Conservation (phyloP, 306 rosid genomes). For the Acacia melanoxylon region DNA sequence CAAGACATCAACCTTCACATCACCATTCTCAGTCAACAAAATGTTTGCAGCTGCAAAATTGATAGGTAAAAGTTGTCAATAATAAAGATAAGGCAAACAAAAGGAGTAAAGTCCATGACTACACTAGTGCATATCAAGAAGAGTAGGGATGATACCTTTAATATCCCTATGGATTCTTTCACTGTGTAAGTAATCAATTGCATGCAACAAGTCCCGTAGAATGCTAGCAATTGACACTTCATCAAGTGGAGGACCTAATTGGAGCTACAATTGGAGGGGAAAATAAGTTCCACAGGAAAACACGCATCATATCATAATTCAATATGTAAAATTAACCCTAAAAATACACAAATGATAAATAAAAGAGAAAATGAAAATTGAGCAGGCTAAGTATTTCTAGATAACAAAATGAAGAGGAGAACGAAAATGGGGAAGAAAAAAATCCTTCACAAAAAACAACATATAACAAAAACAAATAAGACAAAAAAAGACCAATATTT, state of each 20-base stretch:
- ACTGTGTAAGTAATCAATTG: slow-evolving; percentile 83
- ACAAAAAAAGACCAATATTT: neutral
- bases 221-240: slow-evolving; percentile 92
- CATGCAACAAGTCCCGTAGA: slow-evolving; percentile 94
- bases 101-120: slow-evolving; percentile 21
- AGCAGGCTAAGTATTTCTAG: neutral
- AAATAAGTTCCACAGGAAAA: slow-evolving; percentile 27
- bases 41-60: slow-evolving; percentile 96
- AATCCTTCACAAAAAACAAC: neutral
- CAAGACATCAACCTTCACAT: slow-evolving; percentile 77
- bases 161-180: slow-evolving; percentile 99
- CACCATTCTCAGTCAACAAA: slow-evolving; percentile 87
- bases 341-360: slow-evolving; percentile 6
- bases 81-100: slow-evolving; percentile 27
- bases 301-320: slow-evolving; percentile 4
- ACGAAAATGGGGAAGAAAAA: neutral
- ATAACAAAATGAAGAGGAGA: neutral
- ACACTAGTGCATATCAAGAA: slow-evolving; percentile 15
- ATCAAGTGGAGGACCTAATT: slow-evolving; percentile 90
- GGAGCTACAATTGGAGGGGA: slow-evolving; percentile 67
- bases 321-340: neutral
- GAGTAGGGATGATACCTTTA: slow-evolving; percentile 64
- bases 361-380: neutral
- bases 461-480: slow-evolving; percentile 1
- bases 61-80: slow-evolving; percentile 33